Conservation (phyloP, 2,329 filamentous ascomycete genomes). For the Cladophialophora exuberans region DNA sequence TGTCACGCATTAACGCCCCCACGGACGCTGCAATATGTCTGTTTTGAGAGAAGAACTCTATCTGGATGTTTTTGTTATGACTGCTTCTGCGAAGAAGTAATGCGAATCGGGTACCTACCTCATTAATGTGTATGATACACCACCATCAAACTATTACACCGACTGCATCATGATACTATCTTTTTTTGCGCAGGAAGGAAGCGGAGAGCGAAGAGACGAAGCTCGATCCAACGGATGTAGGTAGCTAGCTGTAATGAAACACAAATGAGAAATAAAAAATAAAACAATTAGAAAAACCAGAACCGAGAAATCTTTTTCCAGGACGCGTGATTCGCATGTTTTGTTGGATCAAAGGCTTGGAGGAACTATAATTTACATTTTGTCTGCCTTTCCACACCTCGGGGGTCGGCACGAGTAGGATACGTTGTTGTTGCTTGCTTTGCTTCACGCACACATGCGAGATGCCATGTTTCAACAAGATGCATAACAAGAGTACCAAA, state of each 20-base stretch:
- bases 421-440: not conserved
- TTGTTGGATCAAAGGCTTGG: no score
- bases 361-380: constrained; percentile 19
- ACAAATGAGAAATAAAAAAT: not conserved
- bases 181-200: no score
- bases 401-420: not conserved
- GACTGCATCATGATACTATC: constrained; percentile 1
- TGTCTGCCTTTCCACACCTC: not conserved
- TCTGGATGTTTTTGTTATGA: constrained; percentile 11
- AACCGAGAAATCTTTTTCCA: no score
- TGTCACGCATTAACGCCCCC: no score
- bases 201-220: not conserved
- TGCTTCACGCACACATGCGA: not conserved
- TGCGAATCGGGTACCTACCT: constrained; percentile 6
- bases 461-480: no score
- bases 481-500: no score
- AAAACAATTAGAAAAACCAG: no score
- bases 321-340: no score
- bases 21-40: no score
- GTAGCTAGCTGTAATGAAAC: constrained; percentile 10
- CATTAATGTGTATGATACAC: constrained; percentile 30
- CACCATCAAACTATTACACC: no score
- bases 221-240: not conserved
- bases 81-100: constrained; percentile 4
- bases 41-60: no score